A percentile compares a stretch with the other conserved stretches of the same genome.
Conservation (phyloP, 83 land plant genomes). For the Diphasiastrum complanatum region DNA sequence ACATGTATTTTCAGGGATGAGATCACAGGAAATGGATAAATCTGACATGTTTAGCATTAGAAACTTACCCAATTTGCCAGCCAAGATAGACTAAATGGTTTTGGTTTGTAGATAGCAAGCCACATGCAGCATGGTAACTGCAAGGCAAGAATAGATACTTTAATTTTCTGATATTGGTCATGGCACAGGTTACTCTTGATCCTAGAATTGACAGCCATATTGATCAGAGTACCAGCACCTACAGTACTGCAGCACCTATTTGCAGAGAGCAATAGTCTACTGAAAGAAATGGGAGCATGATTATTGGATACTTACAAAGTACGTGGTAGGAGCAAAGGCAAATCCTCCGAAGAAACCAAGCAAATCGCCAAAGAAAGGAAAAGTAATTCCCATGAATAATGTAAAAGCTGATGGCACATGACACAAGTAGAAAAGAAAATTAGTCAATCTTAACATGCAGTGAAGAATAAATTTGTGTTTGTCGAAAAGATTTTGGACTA, state of each 20-base stretch:
- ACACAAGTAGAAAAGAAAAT: too few relatives aligned
- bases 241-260: too few relatives aligned
- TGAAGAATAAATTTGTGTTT: neutral
- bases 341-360: conserved; percentile 83
- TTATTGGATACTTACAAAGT: conserved; percentile 40
- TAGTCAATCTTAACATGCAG: too few relatives aligned
- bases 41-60: too few relatives aligned
- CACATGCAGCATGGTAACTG: conserved; percentile 82
- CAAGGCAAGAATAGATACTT: conserved; percentile 6
- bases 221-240: neutral
- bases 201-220: neutral
- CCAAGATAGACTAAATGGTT: conserved; percentile 50
- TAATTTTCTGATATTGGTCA: too few relatives aligned
- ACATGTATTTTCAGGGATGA: too few relatives aligned
- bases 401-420: conserved; percentile 64
- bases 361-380: conserved; percentile 74
- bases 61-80: conserved; percentile 57
- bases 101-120: conserved; percentile 58
- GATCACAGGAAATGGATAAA: too few relatives aligned
- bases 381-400: conserved; percentile 47
- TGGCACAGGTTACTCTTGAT: too few relatives aligned
- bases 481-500: neutral
- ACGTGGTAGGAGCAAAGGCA: conserved; percentile 74
- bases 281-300: too few relatives aligned
- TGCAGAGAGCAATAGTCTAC: too few relatives aligned